Conservation (phyloP, 768 basidiomycete species). For the Pulveroboletus ravenelii region DNA sequence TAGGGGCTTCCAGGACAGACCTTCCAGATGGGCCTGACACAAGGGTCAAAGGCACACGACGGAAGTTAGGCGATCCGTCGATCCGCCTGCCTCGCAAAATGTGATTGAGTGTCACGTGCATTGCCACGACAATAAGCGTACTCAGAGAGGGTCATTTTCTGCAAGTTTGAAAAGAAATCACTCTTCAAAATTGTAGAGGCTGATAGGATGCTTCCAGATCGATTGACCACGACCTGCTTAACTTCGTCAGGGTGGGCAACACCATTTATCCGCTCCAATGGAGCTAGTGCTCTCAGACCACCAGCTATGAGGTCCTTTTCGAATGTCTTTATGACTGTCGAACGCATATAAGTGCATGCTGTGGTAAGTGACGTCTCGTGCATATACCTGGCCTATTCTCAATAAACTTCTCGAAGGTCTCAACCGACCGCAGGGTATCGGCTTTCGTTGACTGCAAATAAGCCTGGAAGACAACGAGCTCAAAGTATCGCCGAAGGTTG, state of each 20-base stretch:
- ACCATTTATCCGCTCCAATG: slow-evolving; percentile 71
- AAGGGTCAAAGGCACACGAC: slow-evolving; percentile 68
- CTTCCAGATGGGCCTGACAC: slow-evolving; percentile 21
- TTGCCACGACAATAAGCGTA: slow-evolving; percentile 32
- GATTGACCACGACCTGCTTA: slow-evolving; percentile 74
- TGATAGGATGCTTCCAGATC: slow-evolving; percentile 81
- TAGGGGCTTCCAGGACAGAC: slow-evolving; percentile 28
- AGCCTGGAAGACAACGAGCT: slow-evolving; percentile 84
- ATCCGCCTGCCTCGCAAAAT: slow-evolving; percentile 53
- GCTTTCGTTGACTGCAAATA: slow-evolving; percentile 79
- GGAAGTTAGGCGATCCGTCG: slow-evolving; percentile 92
- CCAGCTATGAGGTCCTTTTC: slow-evolving; percentile 83
- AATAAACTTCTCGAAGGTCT: slow-evolving; percentile 79
- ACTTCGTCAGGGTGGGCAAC: slow-evolving; percentile 90
- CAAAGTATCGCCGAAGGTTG: slow-evolving; percentile 80
- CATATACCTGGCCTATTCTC: slow-evolving; percentile 73
- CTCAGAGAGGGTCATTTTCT: slow-evolving; percentile 97
- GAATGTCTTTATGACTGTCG: slow-evolving; percentile 87
- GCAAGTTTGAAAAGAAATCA: slow-evolving; percentile 89
- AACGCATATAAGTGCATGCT: background rate
- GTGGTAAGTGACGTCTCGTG: background rate
- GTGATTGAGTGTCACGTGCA: slow-evolving; percentile 1
- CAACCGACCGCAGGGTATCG: slow-evolving; percentile 71
- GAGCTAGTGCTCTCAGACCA: slow-evolving; percentile 74
- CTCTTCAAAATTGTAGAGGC: slow-evolving; percentile 93